Evolutionary conservation across 208 protist genomes (phyloP), one percentile per base, ranked within the genome.

Genomic region (Leishmania amazonensis): DNA sequence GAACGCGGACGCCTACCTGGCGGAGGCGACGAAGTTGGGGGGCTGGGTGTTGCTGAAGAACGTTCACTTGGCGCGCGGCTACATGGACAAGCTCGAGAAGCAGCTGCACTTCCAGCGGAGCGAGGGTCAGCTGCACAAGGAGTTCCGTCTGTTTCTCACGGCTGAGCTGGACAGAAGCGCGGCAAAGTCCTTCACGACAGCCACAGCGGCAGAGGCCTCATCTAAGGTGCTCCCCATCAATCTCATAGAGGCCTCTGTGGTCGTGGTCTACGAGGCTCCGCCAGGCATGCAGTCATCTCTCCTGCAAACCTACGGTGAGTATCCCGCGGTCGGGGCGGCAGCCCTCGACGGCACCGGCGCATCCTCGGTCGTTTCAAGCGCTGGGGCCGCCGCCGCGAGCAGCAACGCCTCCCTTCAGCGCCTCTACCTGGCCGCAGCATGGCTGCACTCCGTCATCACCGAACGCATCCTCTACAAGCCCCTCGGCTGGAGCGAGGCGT

Each of bases 1-100:
- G 28, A 86, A 84, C 28, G 99, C 99, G 8, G 97, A 99, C 67
- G 85, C 91, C 51, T 96, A 98, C 58, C 95, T 99, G 38, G 83
- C 78, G 17, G 78, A 87, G 19, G 96, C 94, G 3, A 91, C 97
- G 68, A 91, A 88, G 72, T 74, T 67, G 9, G 98, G 99, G 31
- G 83, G 84, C 0, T 99, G 99, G 99, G 95, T 99, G 53, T 87
- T 99, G 58, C 89, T 99, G 19, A 99, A 99, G 89, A 99, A 99
- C 88, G 96, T 99, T 3, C 99, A 99, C 88, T 87, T 99, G 8
- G 96, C 97, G 2, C 94, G 97, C 40, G 78, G 86, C 38, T 99
- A 98, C 95, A 92, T 99, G 54, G 80, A 90, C 58, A 85, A 89
- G 28, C 81, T 99, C 28, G 99, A 99, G 85, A 99, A 99, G 93